Base-by-base conservation (phyloP, 495 filamentous ascomycete genomes). In the Xylaria castorea region DNA sequence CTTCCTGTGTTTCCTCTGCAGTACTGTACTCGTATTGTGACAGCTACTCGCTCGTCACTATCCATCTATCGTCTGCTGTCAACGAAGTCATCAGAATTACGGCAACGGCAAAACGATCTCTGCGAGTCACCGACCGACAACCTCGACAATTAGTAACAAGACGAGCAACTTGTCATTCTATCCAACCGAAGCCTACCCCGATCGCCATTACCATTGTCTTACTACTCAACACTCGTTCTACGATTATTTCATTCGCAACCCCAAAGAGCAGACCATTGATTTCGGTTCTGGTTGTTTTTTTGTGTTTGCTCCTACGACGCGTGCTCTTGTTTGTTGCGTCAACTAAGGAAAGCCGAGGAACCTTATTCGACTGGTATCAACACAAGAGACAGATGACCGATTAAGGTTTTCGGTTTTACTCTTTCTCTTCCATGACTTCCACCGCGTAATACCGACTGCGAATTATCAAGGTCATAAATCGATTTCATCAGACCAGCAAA, bases 371-470 rank as follows among this genome's bases (percentile, higher is more conserved):
- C 46, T 34, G 3, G 40, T 14, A 32, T 71, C 58, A 42, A n/a
- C 48, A 25, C 46, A n/a, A 71, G n/a, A 9, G n/a, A 58, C 9
- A 25, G 20, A 30, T 48, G 34, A 27, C n/a, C 68, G 44, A n/a
- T 42, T 22, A 53, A 63, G 27, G 46, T n/a, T 25, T 18, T 64
- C 32, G 22, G 38, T 5, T 42, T n/a, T 9, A 5, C 22, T 34
- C 20, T 9, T 44, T 44, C n/a, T 64, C 38, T 71, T 65, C 69
- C 69, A 71, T 71, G 69, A 71, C 48, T 71, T 61, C 44, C 69
- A 25, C 61, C 38, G 69, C 69, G 36, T 71, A 65, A 53, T 50
- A 53, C 25, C 69, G 48, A 71, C 69, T 42, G 51, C 69, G 60
- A 57, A 71, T 71, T 36, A 48, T 71, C 60, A 61, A 71, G 36